Evolutionary conservation across 169 alveolate species (phyloP).

Genomic region (Cryptosporidium muris): DNA sequence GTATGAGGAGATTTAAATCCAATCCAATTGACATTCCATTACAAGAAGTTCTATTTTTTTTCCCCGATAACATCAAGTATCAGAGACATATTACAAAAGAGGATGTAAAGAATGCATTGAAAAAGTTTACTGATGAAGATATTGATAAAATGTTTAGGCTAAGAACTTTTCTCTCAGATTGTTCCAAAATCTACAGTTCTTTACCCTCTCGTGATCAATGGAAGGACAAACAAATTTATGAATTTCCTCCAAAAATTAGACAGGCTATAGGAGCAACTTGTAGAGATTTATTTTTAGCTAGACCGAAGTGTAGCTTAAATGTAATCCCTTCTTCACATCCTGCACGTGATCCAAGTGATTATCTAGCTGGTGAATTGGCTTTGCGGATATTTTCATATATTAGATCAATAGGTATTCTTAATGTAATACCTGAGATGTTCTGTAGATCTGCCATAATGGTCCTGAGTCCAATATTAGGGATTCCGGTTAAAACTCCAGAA

Average conservation of each 20-base stretch:
- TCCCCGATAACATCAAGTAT: background rate
- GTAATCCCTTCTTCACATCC: constrained; percentile 59
- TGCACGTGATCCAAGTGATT: constrained; percentile 48
- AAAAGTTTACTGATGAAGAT: constrained; percentile 62
- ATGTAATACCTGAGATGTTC: constrained; percentile 40
- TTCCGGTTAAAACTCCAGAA: background rate
- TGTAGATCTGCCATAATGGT: constrained; percentile 26
- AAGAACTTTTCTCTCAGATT: constrained; percentile 42
- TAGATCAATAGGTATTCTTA: constrained; percentile 48
- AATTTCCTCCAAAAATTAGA: constrained; percentile 44
- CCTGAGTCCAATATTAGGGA: constrained; percentile 14
- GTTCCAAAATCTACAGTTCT: constrained; percentile 38
- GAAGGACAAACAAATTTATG: constrained; percentile 39
- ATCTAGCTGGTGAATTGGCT: constrained; percentile 56
- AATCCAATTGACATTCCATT: constrained; percentile 39
- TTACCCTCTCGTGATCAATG: constrained; percentile 38
- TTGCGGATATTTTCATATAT: constrained; percentile 50
- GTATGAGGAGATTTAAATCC: constrained; percentile 12
- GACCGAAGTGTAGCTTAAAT: constrained; percentile 46
- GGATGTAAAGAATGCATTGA: constrained; percentile 8
- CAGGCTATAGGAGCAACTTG: constrained; percentile 62
- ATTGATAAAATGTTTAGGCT: constrained; percentile 39
- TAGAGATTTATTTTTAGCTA: constrained; percentile 29
- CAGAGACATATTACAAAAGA: constrained; percentile 10
- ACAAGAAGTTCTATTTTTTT: constrained; percentile 37